phyloP scores from a whole-genome alignment of 2,329 filamentous ascomycete genomes.

The Dactylellina cionopaga region DNA sequence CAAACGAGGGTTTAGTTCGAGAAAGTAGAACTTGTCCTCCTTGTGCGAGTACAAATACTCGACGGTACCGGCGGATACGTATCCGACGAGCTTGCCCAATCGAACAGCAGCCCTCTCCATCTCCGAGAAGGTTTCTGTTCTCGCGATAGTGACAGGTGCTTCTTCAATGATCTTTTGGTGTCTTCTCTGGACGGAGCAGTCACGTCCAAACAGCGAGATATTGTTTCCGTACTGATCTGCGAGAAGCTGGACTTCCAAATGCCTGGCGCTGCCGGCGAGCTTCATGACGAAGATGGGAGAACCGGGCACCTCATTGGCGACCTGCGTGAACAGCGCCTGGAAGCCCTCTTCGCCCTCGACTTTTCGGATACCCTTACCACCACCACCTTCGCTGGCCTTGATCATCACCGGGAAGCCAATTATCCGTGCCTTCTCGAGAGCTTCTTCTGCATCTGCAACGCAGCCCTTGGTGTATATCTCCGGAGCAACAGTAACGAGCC shows the following conservation, averaged over 20 bases:
- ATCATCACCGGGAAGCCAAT: conserved; percentile 99
- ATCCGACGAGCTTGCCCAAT: conserved; percentile 91
- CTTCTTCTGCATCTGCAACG: conserved; percentile 88
- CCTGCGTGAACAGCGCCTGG: conserved; percentile 87
- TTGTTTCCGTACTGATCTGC: conserved; percentile 99
- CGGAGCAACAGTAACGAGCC: conserved; percentile 91
- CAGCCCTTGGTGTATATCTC: conserved; percentile 89
- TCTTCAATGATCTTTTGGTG: conserved; percentile 99
- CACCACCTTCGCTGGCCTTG: conserved; percentile 99
- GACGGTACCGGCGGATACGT: conserved; percentile 97
- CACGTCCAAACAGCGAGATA: conserved; percentile 97
- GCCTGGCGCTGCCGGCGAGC: conserved; percentile 92
- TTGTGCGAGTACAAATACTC: conserved; percentile 98
- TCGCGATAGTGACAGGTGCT: conserved; percentile 95
- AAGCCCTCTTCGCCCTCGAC: conserved; percentile 87
- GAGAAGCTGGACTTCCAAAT: conserved; percentile 95
- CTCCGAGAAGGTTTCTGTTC: conserved; percentile 84
- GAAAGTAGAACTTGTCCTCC: conserved; percentile 99
- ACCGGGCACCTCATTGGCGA: conserved; percentile 95
- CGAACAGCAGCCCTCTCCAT: conserved; percentile 98
- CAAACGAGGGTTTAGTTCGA: conserved; percentile 97
- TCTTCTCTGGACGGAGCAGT: conserved; percentile 96
- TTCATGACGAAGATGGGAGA: conserved; percentile 99
- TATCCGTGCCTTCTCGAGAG: conserved; percentile 81
- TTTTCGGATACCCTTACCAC: conserved; percentile 99